phyloP scores from a whole-genome alignment of 1,284 basidiomycete genomes.

The Trametes versicolor region DNA sequence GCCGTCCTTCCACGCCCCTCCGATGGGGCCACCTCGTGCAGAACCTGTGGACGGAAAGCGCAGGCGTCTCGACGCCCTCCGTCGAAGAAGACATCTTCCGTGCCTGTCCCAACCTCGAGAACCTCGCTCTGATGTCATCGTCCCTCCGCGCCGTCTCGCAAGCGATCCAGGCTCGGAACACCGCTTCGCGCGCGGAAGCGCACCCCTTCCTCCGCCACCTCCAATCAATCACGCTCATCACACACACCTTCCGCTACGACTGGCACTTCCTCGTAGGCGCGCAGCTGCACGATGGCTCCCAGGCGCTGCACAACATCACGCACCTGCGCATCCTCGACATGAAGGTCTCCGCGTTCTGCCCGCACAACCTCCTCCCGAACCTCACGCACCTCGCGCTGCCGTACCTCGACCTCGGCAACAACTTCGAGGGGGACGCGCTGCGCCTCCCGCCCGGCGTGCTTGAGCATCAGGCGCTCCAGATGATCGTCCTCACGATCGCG shows the following conservation, averaged over 20 bases:
- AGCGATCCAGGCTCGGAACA: constrained; percentile 24
- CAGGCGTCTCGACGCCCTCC: constrained; percentile 32
- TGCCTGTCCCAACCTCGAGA: constrained; percentile 37
- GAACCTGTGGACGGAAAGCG: constrained; percentile 41
- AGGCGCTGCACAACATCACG: constrained; percentile 40
- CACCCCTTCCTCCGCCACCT: constrained; percentile 26
- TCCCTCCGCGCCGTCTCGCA: constrained; percentile 37
- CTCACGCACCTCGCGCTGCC: constrained; percentile 43
- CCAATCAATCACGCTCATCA: constrained; percentile 37
- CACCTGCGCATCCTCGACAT: constrained; percentile 40
- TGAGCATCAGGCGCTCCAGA: constrained; percentile 31
- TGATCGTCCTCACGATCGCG: constrained; percentile 41
- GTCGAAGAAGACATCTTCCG: constrained; percentile 37
- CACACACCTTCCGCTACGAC: constrained; percentile 39
- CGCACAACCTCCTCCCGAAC: constrained; percentile 39
- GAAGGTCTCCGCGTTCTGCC: constrained; percentile 37
- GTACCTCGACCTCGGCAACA: constrained; percentile 39
- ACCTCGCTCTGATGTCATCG: constrained; percentile 37
- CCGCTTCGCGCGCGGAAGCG: constrained; percentile 2
- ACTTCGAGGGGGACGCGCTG: constrained; percentile 28
- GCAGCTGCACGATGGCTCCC: constrained; percentile 23
- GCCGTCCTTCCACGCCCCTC: constrained; percentile 12
- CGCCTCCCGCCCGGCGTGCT: constrained; percentile 37
- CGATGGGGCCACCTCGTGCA: constrained; percentile 36
- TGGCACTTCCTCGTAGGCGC: constrained; percentile 39